A percentile compares a stretch with the other conserved stretches of the same genome.
phyloP scores from a whole-genome alignment of 1,284 basidiomycete genomes.

The Puccinia polysora region DNA sequence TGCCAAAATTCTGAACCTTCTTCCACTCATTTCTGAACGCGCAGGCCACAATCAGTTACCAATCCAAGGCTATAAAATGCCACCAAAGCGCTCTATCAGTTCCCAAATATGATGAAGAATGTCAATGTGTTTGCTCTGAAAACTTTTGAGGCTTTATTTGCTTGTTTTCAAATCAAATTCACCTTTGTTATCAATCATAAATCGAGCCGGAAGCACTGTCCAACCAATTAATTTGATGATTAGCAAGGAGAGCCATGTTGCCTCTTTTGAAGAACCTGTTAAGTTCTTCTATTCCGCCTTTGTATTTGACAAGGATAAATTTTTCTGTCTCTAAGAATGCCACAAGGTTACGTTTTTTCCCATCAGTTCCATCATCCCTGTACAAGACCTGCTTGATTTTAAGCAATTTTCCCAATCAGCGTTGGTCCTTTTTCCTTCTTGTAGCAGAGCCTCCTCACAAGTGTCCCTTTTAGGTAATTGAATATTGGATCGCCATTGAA shows the following conservation, averaged over 20 bases:
- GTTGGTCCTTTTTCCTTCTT: slow-evolving; percentile 54
- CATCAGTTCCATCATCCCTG: slow-evolving; percentile 54
- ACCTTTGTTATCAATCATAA: neutral
- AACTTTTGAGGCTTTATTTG: no score
- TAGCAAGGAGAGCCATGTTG: slow-evolving; percentile 52
- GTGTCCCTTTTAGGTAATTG: neutral
- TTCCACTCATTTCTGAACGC: no score
- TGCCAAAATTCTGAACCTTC: no score
- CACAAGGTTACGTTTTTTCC: slow-evolving; percentile 54
- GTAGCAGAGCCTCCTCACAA: no score
- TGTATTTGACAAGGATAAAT: slow-evolving; percentile 53
- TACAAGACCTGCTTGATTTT: slow-evolving; percentile 52
- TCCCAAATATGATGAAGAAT: no score
- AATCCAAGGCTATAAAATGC: no score
- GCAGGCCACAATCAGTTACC: no score
- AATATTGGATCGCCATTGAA: neutral
- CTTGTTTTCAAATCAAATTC: no score
- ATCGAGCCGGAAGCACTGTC: neutral
- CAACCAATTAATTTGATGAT: neutral
- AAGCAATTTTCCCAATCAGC: slow-evolving; percentile 54
- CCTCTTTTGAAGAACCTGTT: slow-evolving; percentile 57
- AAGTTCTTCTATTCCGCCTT: slow-evolving; percentile 57
- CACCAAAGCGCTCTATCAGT: no score
- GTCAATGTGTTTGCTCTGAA: no score
- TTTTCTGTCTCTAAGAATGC: slow-evolving; percentile 54